Evolutionary conservation across 2,329 filamentous ascomycete species (phyloP).

Genomic region (Conoideocrella luteorostrata): DNA sequence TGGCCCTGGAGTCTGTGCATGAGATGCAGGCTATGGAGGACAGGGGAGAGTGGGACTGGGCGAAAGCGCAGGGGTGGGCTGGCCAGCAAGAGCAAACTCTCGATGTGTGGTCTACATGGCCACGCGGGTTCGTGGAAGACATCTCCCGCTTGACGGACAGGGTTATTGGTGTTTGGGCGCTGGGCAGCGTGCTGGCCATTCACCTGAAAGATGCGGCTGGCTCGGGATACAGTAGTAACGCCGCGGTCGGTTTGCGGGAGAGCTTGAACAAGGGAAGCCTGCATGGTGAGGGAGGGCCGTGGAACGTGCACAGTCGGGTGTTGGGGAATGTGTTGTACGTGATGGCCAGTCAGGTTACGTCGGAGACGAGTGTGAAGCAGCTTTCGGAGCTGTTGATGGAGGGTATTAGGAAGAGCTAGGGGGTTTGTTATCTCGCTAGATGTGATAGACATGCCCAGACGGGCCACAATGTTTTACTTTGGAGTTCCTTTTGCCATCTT

Average conservation of each 20-base stretch:
- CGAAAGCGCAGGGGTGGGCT: slow-evolving; percentile 39
- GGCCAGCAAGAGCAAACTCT: neutral
- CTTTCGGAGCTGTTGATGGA: slow-evolving; percentile 16
- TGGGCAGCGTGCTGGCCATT: slow-evolving; percentile 71
- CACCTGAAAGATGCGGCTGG: slow-evolving; percentile 36
- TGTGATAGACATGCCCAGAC: no score
- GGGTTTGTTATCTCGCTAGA: no score
- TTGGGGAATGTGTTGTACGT: slow-evolving; percentile 54
- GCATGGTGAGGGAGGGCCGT: slow-evolving; percentile 22
- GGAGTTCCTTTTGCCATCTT: no score
- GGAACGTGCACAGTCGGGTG: slow-evolving; percentile 49
- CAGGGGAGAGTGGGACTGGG: slow-evolving; percentile 49
- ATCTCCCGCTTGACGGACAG: slow-evolving; percentile 47
- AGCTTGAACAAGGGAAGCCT: slow-evolving; percentile 20
- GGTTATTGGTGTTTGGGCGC: slow-evolving; percentile 62
- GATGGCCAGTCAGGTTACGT: slow-evolving; percentile 47
- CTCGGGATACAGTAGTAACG: slow-evolving; percentile 41
- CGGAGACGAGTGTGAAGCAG: slow-evolving; percentile 19
- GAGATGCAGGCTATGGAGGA: slow-evolving; percentile 54
- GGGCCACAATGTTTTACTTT: no score
- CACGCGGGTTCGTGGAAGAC: slow-evolving; percentile 47
- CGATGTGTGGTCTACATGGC: slow-evolving; percentile 64
- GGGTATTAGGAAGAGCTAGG: slow-evolving; percentile 3
- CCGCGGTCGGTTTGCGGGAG: slow-evolving; percentile 36
- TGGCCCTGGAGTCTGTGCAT: slow-evolving; percentile 61